Base-by-base conservation (phyloP, 2,329 filamentous ascomycete genomes). In the Venturia pyrina region DNA sequence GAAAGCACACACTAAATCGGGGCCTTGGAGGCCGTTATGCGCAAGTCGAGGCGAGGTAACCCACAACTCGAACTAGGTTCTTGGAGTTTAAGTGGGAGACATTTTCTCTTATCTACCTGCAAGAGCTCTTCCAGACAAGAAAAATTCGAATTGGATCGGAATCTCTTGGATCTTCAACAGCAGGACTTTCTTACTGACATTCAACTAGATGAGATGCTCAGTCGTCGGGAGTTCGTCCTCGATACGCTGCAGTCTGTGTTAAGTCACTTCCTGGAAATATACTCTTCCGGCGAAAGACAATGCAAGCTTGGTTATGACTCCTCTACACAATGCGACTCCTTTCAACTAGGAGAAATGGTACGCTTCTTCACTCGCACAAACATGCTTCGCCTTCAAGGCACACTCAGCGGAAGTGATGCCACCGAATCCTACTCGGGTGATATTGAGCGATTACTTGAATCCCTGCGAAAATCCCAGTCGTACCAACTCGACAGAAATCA, bases 401-500 rank as follows among this genome's bases (percentile, higher is more conserved):
- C 74, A 28, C 76, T 82, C 17, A 75, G 76, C 66, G 74, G 75
- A 60, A 70, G 70, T 6, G 73, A 74, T 13, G 75, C 78, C 65
- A 71, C 74, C 2, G 71, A 83, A 7, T 78, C 77, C 2, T 85
- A 87, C 32, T 77, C 79, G 40, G 80, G 86, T n/a, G 86, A 89
- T 68, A 77, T 91, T 2, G 80, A 85, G 65, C 78, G 82, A 34
- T 72, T 92, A 1, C 73, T 92, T 19, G 77, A 83, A 11, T 80
- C 81, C 0, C 77, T 92, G 28, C 82, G 85, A 46, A 86, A 91
- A 74, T 86, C 83, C 62, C 87, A 89, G 0, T 83, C 81, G 65
- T 92, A 92, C 72, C 89, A 92, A 73, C 83, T 92, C 67, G 88
- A 93, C 74, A 83, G 82, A 69, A 80, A 91, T 72, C 89, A 93